A percentile compares a stretch with the other conserved stretches of the same genome.
Evolutionary conservation across 306 rosid species (phyloP).

Genomic region (Ziziphus jujuba): DNA sequence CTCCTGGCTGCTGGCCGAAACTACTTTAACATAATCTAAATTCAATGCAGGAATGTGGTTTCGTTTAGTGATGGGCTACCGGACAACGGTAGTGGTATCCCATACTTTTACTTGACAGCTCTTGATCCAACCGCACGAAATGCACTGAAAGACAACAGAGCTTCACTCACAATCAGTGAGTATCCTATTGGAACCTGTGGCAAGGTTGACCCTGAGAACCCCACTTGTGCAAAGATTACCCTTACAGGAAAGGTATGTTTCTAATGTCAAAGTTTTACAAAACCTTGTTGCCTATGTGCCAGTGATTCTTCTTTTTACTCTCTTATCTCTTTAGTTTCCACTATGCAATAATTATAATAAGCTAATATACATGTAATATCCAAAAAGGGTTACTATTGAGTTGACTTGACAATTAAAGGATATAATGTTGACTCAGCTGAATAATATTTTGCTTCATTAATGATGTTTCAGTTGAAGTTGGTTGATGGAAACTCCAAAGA

Average conservation of each 20-base stretch:
- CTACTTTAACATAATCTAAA: constrained; percentile 3
- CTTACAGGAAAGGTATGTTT: constrained; percentile 79
- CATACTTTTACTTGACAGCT: constrained; percentile 87
- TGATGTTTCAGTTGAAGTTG: constrained; percentile 61
- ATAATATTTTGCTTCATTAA: constrained; percentile 9
- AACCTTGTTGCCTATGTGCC: too few relatives aligned
- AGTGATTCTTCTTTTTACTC: not conserved
- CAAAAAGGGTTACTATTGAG: too few relatives aligned
- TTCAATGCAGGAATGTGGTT: constrained; percentile 71
- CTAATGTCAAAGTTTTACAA: not conserved
- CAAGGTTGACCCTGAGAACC: constrained; percentile 76
- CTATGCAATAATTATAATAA: not conserved
- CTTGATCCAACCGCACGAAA: constrained; percentile 85
- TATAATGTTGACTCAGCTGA: not conserved
- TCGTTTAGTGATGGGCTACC: constrained; percentile 88
- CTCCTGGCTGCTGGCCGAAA: not conserved
- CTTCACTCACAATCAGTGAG: constrained; percentile 82
- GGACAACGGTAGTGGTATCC: constrained; percentile 60
- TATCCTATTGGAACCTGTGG: constrained; percentile 88
- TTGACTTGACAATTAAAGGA: too few relatives aligned
- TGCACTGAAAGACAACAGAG: constrained; percentile 60
- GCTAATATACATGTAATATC: too few relatives aligned
- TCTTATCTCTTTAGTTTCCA: not conserved
- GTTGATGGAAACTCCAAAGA: constrained; percentile 58
- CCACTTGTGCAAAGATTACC: constrained; percentile 80